Evolutionary conservation across 306 rosid species (phyloP), one percentile per base, ranked within the genome.

Genomic region (Herpetospermum pedunculosum): DNA sequence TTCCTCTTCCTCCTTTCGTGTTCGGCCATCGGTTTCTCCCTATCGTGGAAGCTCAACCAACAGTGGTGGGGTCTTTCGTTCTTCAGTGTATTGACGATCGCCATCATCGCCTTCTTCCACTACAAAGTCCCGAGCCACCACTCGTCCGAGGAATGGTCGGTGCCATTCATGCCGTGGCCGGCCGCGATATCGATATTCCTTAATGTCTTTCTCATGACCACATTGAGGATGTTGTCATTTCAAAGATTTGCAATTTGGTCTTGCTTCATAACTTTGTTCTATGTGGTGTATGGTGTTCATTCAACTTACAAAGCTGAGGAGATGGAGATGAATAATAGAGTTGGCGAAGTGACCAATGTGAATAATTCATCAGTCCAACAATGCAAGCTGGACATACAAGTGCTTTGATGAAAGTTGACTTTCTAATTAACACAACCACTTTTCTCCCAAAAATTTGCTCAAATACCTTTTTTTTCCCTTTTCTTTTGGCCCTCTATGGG

Each of bases 81-180:
- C 4, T 91, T 88, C 57, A 86, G 87, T 23, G 80, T 50, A 13
- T 76, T 84, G 41, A 79, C 82, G 4, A 76, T 91, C 80, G 53
- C 82, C 80, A 78, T 86, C 77, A 87, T 87, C 13, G 81, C 80
- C 72, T 73, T 85, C 72, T 91, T 89, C 63, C 92, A 89, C 75
- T 84, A 80, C 88, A 18, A 72, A 32, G 81, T 83, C 9, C 92
- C 88, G 54, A 69, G 70, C 73, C 70, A 60, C 4, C 16, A 37
- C 9, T 69, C 80, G 26, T 34, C 53, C 34, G 37, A 59, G 16
- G 81, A 75, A 23, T 93, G 98, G 98, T 81, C 80, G 30, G 92
- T 93, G 47, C 98, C 97, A 0, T 82, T 84, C 70, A 93, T 93
- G 98, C 98, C 98, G 5, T 94, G 97, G 98, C 96, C 96, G 30